Percentiles rank a stretch among this genome's conserved stretches.
phyloP scores from a whole-genome alignment of 2,329 filamentous ascomycete species.

The Colletotrichum lupini region DNA sequence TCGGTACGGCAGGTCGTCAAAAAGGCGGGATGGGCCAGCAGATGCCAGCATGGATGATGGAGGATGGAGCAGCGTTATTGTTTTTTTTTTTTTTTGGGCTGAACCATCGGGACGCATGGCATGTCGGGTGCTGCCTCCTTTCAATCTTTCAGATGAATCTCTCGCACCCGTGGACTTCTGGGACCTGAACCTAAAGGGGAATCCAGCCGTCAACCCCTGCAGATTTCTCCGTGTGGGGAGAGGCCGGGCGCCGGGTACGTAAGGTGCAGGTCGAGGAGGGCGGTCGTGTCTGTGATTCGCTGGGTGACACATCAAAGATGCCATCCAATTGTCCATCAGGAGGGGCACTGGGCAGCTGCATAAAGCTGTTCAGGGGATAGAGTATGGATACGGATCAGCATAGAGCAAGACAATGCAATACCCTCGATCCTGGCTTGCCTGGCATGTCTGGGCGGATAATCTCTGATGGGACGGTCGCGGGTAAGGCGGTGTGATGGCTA shows the following conservation, averaged over 20 bases:
- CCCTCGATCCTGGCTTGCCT: not conserved
- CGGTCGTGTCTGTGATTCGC: conserved; percentile 23
- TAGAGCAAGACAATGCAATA: not conserved
- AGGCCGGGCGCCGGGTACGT: conserved; percentile 14
- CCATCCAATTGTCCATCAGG: not conserved
- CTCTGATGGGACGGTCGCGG: conserved; percentile 3
- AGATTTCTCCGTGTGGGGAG: conserved; percentile 36
- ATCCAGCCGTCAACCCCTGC: conserved; percentile 32
- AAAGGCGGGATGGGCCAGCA: conserved; percentile 8
- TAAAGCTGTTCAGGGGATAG: too few species aligned
- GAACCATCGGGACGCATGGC: conserved; percentile 22
- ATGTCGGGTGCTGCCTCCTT: conserved; percentile 30
- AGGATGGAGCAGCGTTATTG: not conserved
- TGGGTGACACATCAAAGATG: not conserved
- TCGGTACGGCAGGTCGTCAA: not conserved
- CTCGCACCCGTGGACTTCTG: not conserved
- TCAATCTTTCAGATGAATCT: conserved; percentile 32
- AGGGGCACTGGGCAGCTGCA: not conserved
- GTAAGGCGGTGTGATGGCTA: conserved; percentile 7
- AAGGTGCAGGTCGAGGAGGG: not conserved
- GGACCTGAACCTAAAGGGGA: conserved; percentile 18
- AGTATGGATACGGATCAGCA: not conserved
- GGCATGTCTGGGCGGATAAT: not conserved
- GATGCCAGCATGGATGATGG: not conserved
- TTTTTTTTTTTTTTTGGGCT: conserved; percentile 4